A percentile compares a stretch with the other conserved stretches of the same genome.
These are phyloP conservation scores for Collybia sp. DNA, from an alignment of 768 basidiomycete genomes.

Conservation along the genomic window DNA sequence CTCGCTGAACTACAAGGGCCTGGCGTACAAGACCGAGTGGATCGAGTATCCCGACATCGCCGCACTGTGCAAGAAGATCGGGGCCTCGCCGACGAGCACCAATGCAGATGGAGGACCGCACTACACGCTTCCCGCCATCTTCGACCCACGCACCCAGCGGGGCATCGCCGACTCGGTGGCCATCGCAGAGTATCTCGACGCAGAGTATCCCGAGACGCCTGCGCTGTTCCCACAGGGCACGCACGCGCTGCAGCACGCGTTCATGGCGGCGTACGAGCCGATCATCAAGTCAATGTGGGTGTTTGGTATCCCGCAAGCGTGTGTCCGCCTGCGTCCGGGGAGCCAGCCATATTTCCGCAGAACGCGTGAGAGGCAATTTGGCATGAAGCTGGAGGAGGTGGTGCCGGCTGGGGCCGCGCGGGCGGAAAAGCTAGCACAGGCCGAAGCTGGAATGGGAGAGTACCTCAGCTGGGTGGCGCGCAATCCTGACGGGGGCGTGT, in stretches of 20 bases:
- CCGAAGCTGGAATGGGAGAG: slow-evolving; percentile 17
- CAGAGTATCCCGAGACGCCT: slow-evolving; percentile 31
- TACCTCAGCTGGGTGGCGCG: slow-evolving; percentile 13
- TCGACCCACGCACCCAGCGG: slow-evolving; percentile 30
- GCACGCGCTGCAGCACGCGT: slow-evolving; percentile 7
- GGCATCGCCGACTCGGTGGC: slow-evolving; percentile 28
- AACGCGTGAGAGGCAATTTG: slow-evolving; percentile 20
- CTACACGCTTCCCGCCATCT: slow-evolving; percentile 40
- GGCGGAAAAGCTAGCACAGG: slow-evolving; percentile 21
- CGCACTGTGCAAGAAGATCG: slow-evolving; percentile 9
- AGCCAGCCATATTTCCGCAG: slow-evolving; percentile 27
- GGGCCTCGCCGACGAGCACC: slow-evolving; percentile 19
- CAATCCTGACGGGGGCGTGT: slow-evolving; percentile 13
- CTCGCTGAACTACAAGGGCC: background rate
- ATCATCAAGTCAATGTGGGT: slow-evolving; percentile 3
- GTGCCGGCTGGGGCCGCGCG: slow-evolving; percentile 19
- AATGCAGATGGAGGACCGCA: slow-evolving; percentile 18
- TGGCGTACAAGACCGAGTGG: background rate
- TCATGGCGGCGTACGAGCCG: slow-evolving; percentile 1
- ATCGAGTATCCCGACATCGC: background rate
- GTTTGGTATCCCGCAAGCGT: slow-evolving; percentile 9
- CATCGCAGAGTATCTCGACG: slow-evolving; percentile 21
- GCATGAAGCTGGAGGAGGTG: slow-evolving; percentile 25
- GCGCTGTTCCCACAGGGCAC: slow-evolving; percentile 23
- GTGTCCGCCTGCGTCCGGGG: slow-evolving; percentile 18